Evolutionary conservation across 129 eudicot genomes (phyloP), one percentile per base, ranked within the genome.

Genomic region (Kitagawia praeruptora): DNA sequence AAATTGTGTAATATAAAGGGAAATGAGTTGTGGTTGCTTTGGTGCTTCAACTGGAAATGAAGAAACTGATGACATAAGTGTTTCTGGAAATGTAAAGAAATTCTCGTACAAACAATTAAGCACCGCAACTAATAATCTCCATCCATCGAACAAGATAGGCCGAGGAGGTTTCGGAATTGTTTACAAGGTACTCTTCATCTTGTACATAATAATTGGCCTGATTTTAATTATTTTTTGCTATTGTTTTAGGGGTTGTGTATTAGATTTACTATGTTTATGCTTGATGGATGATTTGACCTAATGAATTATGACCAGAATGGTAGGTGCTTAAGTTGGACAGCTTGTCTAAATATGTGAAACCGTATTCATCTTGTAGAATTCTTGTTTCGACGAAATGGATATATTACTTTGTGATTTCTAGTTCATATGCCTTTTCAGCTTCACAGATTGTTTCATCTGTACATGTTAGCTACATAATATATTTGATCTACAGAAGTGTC

Each of bases 101-200:
- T 92, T 92, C 86, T 85, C 95, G 15, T 90, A 87, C 86, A 86
- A 82, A 54, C 96, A 90, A 81, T 75, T 95, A 82, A 79, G 53
- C 80, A 27, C 40, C 40, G 97, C 99, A 40, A 95, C 99, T 4
- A 74, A 87, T 72, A 79, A 88, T 82, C 92, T 95, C 61, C 82
- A 90, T 80, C 84, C 63, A 78, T 86, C 85, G 46, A 92, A 93
- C 78, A 95, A 89, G 83, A 88, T 95, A 71, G 99, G 99, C 38
- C 87, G 92, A 79, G 99, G 99, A 79, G 99, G 99, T 75, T 95
- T 95, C 81, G 99, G 99, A 63, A 83, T 86, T 27, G 99, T 95
- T 79, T 95, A 87, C 91, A 92, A 95, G 99, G 99, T 90, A 87
- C 37, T 61, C 69, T 3, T 4, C 1, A 25, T 61, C 34, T 61